phyloP scores from a whole-genome alignment of 2,329 filamentous ascomycete genomes.

The Lecanicillium sp. region DNA sequence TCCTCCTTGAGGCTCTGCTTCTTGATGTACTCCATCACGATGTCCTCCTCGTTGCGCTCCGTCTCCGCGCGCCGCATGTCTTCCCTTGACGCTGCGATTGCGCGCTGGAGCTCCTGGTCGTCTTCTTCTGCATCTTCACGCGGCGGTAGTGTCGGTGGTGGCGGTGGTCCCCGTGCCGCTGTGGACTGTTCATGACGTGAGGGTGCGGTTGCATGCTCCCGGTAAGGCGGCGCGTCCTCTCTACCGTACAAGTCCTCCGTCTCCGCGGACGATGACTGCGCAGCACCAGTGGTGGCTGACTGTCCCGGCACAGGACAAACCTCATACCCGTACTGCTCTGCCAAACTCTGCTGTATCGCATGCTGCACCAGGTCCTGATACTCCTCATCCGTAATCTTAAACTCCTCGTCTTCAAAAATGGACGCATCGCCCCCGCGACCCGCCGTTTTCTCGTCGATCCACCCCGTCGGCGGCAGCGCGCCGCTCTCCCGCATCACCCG shows the following conservation, averaged over 20 bases:
- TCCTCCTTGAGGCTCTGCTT: slow-evolving; percentile 70
- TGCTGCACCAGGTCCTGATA: slow-evolving; percentile 52
- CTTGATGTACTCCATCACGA: slow-evolving; percentile 70
- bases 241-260: slow-evolving; percentile 13
- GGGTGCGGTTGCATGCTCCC: too few relatives aligned
- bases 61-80: slow-evolving; percentile 36
- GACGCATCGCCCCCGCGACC: slow-evolving; percentile 24
- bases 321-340: slow-evolving; percentile 16
- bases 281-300: not conserved
- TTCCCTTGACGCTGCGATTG: slow-evolving; percentile 39
- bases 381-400: slow-evolving; percentile 50
- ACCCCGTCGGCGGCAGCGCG: slow-evolving; percentile 12
- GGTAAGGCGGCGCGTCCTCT: slow-evolving; percentile 17
- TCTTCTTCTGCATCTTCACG: slow-evolving; percentile 23
- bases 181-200: too few relatives aligned
- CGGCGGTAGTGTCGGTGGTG: slow-evolving; percentile 5
- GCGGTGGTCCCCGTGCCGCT: too few relatives aligned
- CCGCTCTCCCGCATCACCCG: slow-evolving; percentile 40
- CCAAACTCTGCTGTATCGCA: slow-evolving; percentile 48
- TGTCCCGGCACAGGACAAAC: slow-evolving; percentile 15
- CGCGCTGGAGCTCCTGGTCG: slow-evolving; percentile 41
- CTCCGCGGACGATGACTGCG: not conserved
- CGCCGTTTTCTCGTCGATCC: slow-evolving; percentile 17
- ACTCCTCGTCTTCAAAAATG: slow-evolving; percentile 34
- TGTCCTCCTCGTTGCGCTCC: slow-evolving; percentile 59